These are phyloP conservation scores for Quercus bicolor DNA, from an alignment of 306 rosid species.

Conservation along the genomic window DNA sequence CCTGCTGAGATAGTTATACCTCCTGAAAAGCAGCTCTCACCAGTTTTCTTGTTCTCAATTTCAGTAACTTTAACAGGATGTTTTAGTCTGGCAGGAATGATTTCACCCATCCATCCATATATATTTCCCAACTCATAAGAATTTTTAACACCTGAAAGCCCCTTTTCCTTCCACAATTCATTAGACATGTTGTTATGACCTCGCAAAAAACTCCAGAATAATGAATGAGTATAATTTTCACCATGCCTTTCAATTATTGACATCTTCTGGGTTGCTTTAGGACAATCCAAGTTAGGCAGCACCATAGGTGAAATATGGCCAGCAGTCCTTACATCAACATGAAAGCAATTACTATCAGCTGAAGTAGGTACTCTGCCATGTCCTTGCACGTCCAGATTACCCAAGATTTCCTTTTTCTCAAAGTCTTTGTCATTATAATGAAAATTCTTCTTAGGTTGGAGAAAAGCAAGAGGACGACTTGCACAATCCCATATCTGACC, in stretches of 20 bases:
- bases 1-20: constrained; percentile 9
- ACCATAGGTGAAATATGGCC: constrained; percentile 24
- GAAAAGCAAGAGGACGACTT: constrained; percentile 49
- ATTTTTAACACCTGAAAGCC: constrained; percentile 38
- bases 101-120: constrained; percentile 45
- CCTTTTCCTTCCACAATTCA: constrained; percentile 35
- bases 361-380: constrained; percentile 28
- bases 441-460: constrained; percentile 32
- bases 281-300: constrained; percentile 37
- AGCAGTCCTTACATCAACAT: constrained; percentile 21
- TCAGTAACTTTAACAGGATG: constrained; percentile 23
- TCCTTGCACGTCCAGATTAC: constrained; percentile 32
- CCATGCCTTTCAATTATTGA: constrained; percentile 34
- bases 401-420: constrained; percentile 31
- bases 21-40: constrained; percentile 15
- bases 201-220: constrained; percentile 39
- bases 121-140: constrained; percentile 36
- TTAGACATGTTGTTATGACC: constrained; percentile 21
- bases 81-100: constrained; percentile 24
- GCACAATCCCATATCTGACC: constrained; percentile 75
- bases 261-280: constrained; percentile 49
- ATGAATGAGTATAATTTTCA: constrained; percentile 33
- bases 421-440: constrained; percentile 30
- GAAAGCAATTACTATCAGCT: constrained; percentile 21
- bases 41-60: constrained; percentile 30